A percentile compares a stretch with the other conserved stretches of the same genome.
Evolutionary conservation across 169 alveolate species (phyloP).

Genomic region (Cryptosporidium tyzzeri): DNA sequence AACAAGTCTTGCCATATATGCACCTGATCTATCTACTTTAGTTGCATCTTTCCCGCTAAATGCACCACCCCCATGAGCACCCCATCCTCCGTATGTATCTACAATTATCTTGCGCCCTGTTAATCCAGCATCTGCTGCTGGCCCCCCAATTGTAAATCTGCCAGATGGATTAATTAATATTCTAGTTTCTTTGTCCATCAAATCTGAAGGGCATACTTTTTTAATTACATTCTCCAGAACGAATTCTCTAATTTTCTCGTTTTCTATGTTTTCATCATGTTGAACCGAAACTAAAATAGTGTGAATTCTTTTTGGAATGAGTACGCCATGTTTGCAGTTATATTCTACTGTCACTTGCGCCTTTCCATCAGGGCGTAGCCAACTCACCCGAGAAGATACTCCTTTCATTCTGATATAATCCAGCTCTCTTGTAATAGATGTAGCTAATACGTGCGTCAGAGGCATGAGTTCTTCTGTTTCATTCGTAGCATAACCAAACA

Average conservation of each 20-base stretch:
- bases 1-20: conserved; percentile 97
- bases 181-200: conserved; percentile 93
- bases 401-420: conserved; percentile 94
- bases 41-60: conserved; percentile 99
- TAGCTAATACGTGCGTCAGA: conserved; percentile 95
- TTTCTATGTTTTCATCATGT: conserved; percentile 84
- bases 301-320: conserved; percentile 93
- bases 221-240: conserved; percentile 93
- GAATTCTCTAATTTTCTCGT: conserved; percentile 87
- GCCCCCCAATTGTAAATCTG: conserved; percentile 98
- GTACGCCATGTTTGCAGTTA: conserved; percentile 82
- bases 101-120: conserved; percentile 99
- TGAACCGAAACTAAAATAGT: conserved; percentile 94
- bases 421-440: conserved; percentile 92
- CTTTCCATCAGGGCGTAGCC: conserved; percentile 99
- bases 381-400: conserved; percentile 82
- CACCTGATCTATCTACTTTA: conserved; percentile 99
- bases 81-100: conserved; percentile 99
- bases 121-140: conserved; percentile 99
- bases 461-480: conserved; percentile 98
- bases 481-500: conserved; percentile 99
- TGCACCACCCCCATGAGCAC: conserved; percentile 99
- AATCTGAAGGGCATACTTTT: conserved; percentile 92
- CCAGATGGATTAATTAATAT: conserved; percentile 97
- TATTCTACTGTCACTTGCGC: conserved; percentile 95